Evolutionary conservation across 345 rosid species (phyloP), one percentile per base, ranked within the genome.

Genomic region (Salix arbutifolia): DNA sequence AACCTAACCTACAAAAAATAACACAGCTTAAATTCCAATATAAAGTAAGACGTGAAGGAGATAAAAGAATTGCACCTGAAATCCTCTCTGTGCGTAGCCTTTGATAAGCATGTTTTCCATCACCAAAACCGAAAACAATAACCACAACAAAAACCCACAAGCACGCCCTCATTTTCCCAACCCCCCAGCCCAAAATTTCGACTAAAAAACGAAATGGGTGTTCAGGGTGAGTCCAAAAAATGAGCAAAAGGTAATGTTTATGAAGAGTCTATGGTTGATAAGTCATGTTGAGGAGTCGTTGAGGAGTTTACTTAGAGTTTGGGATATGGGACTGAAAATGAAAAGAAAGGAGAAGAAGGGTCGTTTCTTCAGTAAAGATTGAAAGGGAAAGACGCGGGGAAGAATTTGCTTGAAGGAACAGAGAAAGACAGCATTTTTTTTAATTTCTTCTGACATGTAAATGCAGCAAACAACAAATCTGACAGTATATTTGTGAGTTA

Each of bases 391-490:
- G 60, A 30, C 80, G 66, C 30, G 71, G 65, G 64, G 80, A 79
- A 83, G 84, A 77, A 84, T 89, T 73, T 89, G 97, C 92, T 90
- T 90, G 72, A 93, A 91, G 93, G 83, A 82, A 89, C 88, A 78
- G 92, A 77, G 85, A 91, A 26, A 6, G 80, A 65, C 48, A 16
- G 3, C 50, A 23, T 61, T 46, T 69, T 35, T 31, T 46, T n/a
- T 74, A 9, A 2, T 37, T 69, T 9, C 26, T 58, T 16, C 26
- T 11, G 5, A 5, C 21, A 25, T 13, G 53, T 50, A 67, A 67
- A 73, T 53, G 81, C 65, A 31, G 23, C 19, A 7, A 30, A 44
- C 38, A 50, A 56, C n/a, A 71, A 14, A 44, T 40, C 18, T 17
- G 4, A 3, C 1, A 10, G 6, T 69, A 37, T 38, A 69, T 42